A percentile compares a stretch with the other conserved stretches of the same genome.
These are phyloP conservation scores for Chenopodium suecicum DNA, from an alignment of 148 eudicot genomes.

Conservation along the genomic window DNA sequence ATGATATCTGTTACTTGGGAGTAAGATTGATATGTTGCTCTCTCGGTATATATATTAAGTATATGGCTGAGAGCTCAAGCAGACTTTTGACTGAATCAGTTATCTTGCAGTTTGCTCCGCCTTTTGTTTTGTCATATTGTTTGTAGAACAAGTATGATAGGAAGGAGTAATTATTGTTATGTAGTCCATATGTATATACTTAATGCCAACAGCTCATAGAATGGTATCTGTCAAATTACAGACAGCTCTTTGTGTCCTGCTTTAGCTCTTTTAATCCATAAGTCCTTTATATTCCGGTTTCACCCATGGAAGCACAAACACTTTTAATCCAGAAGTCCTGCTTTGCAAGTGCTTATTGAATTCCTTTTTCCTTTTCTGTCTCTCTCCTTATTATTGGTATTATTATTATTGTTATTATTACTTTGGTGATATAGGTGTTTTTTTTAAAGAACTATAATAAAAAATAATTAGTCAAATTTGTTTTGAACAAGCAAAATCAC, in stretches of 20 bases:
- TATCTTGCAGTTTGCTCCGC: constrained; percentile 15
- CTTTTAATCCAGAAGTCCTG: neutral
- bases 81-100: constrained; percentile 2
- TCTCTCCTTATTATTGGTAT: too few species aligned
- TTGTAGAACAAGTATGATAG: constrained; percentile 9
- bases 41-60: neutral
- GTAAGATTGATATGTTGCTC: constrained; percentile 13
- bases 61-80: constrained; percentile 13
- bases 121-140: constrained; percentile 6
- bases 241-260: neutral
- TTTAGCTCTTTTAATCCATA: neutral
- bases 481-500: too few species aligned
- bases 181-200: constrained; percentile 14
- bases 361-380: neutral
- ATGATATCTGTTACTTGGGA: constrained; percentile 89
- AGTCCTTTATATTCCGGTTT: neutral
- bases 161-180: neutral
- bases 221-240: neutral
- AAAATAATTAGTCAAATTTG: too few species aligned
- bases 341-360: neutral
- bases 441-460: too few species aligned
- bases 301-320: neutral
- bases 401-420: too few species aligned
- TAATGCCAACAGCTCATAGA: constrained; percentile 7
- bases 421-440: too few species aligned